These are phyloP conservation scores for Emericellopsis atlantica DNA, from an alignment of 2,329 filamentous ascomycete genomes.

Conservation along the genomic window DNA sequence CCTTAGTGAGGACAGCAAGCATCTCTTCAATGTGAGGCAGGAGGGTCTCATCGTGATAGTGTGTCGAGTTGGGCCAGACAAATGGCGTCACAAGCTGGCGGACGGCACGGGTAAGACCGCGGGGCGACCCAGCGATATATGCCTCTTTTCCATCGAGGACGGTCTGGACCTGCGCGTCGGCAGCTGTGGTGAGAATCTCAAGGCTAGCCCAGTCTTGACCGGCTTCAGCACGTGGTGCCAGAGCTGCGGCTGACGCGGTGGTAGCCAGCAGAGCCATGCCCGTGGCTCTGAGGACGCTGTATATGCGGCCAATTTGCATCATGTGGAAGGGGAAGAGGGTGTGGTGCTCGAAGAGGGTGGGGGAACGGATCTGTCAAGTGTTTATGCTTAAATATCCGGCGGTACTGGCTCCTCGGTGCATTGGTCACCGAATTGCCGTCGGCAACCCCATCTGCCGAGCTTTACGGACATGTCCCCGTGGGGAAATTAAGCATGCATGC, in stretches of 20 bases:
- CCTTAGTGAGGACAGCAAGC: constrained; percentile 5
- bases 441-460: too few relatives aligned
- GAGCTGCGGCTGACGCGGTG: neutral
- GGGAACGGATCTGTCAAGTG: too few relatives aligned
- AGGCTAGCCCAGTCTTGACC: neutral
- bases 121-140: constrained; percentile 4
- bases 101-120: constrained; percentile 5
- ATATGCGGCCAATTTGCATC: too few relatives aligned
- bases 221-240: neutral
- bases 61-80: constrained; percentile 7
- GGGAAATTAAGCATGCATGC: too few relatives aligned
- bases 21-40: constrained; percentile 7
- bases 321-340: too few relatives aligned
- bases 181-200: constrained; percentile 6
- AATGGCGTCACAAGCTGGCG: constrained; percentile 8
- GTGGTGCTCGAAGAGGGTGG: too few relatives aligned
- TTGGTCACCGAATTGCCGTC: too few relatives aligned
- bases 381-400: too few relatives aligned
- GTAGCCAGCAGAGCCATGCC: neutral
- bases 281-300: neutral
- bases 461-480: too few relatives aligned
- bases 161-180: constrained; percentile 5
- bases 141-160: constrained; percentile 5
- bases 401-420: too few relatives aligned
- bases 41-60: constrained; percentile 6